A percentile compares a stretch with the other conserved stretches of the same genome.
Conservation (phyloP, 129 eudicot species). For the Flaveria trinervia region DNA sequence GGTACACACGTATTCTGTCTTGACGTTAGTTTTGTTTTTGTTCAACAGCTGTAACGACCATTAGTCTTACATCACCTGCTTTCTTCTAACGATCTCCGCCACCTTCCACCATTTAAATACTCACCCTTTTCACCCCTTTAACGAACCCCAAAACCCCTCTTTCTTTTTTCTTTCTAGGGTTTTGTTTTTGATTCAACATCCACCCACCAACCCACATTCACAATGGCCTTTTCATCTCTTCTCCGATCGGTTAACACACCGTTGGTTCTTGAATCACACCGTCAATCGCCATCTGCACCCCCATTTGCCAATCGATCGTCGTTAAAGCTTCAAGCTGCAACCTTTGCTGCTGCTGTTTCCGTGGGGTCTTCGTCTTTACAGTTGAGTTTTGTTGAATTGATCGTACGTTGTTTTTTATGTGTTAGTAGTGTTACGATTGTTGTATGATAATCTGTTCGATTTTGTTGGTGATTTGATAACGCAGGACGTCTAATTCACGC, state of each 20-base stretch:
- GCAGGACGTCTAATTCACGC: slow-evolving; percentile 44
- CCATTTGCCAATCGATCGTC: slow-evolving; percentile 28
- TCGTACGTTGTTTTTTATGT: background rate
- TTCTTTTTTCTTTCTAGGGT: slow-evolving; percentile 33
- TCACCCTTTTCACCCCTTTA: slow-evolving; percentile 7
- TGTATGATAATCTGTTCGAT: background rate
- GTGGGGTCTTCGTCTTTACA: slow-evolving; percentile 48
- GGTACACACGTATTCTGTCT: background rate
- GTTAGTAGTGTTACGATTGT: background rate
- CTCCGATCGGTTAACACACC: slow-evolving; percentile 53
- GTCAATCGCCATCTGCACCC: slow-evolving; percentile 8
- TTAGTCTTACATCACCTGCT: slow-evolving; percentile 9
- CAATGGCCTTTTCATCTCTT: slow-evolving; percentile 55
- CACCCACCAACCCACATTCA: slow-evolving; percentile 5
- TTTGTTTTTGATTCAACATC: slow-evolving; percentile 27
- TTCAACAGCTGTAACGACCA: slow-evolving; percentile 20
- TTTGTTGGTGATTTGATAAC: background rate
- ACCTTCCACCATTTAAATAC: slow-evolving; percentile 38
- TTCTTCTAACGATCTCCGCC: slow-evolving; percentile 50
- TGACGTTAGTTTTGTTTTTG: background rate
- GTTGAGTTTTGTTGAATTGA: slow-evolving; percentile 41
- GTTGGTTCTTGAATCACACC: slow-evolving; percentile 20
- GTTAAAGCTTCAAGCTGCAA: slow-evolving; percentile 48
- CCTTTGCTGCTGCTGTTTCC: slow-evolving; percentile 41
- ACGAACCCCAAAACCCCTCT: background rate